Evolutionary conservation across 306 rosid species (phyloP), one percentile per base, ranked within the genome.

Genomic region (Cucumis melo): DNA sequence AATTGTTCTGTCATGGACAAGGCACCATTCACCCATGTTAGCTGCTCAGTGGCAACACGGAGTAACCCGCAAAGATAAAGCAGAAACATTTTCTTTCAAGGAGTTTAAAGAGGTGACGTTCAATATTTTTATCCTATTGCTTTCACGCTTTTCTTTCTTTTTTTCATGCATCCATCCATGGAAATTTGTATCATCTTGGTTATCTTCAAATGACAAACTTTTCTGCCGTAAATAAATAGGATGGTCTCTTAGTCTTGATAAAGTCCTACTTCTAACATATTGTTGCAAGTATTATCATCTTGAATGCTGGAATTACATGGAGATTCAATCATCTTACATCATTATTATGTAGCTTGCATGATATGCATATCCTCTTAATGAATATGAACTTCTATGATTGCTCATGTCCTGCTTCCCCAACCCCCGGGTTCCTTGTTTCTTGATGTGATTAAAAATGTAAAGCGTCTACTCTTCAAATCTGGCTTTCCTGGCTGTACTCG

Each of bases 1-100:
- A 61, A 76, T 72, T 75, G 51, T 55, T 67, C 74, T 64, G 55
- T 76, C 82, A 79, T 83, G 84, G 70, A 80, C 90, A 90, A 66
- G 99, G 89, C 92, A 84, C 60, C 82, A 89, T 82, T 89, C 78
- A 16, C 99, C 96, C 51, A 90, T 95, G 95, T 81, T 95, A 83
- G 58, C 89, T 59, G 92, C 98, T 71, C 99, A 95, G 77, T 83
- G 85, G 93, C 99, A 92, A 80, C 57, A 86, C 85, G 99, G 86
- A 17, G 98, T 95, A 79, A 95, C 98, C 77, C 98, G 98, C 76
- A 90, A 90, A 82, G 98, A 95, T 81, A 66, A 78, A 81, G 89
- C 83, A 16, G 78, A 87, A 78, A 84, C 77, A 56, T 92, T 90
- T 89, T 86, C 82, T 53, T 95, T 92, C 32, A 60, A 82, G 60